Evolutionary conservation across 2,329 filamentous ascomycete genomes (phyloP).

Genomic region (Penicillium sp.): DNA sequence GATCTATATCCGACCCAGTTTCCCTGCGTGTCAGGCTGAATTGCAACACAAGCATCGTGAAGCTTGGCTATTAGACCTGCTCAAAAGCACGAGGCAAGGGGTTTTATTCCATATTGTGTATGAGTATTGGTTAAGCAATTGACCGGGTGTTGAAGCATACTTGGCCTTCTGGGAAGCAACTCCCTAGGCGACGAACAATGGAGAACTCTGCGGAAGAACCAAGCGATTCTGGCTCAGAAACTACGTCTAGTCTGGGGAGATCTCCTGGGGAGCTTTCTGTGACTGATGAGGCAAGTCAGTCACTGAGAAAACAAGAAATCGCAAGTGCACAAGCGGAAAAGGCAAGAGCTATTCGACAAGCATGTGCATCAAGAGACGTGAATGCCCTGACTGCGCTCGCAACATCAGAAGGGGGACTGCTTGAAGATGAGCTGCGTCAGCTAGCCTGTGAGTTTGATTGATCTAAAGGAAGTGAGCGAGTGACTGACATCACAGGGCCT

Average conservation of each 20-base stretch:
- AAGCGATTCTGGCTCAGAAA: slow-evolving; percentile 7
- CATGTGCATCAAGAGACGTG: slow-evolving; percentile 59
- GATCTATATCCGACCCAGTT: slow-evolving; percentile 3
- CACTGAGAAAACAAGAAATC: slow-evolving; percentile 2
- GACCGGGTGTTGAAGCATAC: neutral
- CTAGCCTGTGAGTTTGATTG: slow-evolving; percentile 65
- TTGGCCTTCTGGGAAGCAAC: neutral
- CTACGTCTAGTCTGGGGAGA: neutral
- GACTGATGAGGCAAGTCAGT: neutral
- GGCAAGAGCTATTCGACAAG: slow-evolving; percentile 54
- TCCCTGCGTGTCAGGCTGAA: neutral
- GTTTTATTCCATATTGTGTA: neutral
- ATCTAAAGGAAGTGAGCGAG: neutral
- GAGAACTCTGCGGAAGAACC: neutral
- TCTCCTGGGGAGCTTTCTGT: neutral
- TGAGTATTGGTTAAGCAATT: neutral
- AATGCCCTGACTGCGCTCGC: slow-evolving; percentile 56
- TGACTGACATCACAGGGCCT: slow-evolving; percentile 42
- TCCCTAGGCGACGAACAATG: neutral
- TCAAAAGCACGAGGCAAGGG: neutral
- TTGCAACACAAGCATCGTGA: neutral
- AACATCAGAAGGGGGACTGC: slow-evolving; percentile 61
- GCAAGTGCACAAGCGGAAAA: slow-evolving; percentile 24
- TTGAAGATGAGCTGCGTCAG: slow-evolving; percentile 65
- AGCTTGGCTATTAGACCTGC: neutral